phyloP scores from a whole-genome alignment of 1,284 basidiomycete genomes.

The Kwoniella shivajii region DNA sequence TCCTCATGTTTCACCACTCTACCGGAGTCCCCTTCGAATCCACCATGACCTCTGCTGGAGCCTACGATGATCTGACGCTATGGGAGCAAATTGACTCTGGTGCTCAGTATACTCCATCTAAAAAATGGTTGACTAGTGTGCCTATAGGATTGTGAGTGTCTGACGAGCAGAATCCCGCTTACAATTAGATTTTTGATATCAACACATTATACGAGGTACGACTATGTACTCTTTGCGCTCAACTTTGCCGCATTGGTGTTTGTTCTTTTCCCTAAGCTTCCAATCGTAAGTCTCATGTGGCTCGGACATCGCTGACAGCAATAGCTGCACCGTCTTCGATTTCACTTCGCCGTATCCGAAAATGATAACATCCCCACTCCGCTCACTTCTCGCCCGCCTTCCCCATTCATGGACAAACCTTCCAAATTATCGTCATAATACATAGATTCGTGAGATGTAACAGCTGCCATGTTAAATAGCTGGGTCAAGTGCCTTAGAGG shows the following conservation, averaged over 20 bases:
- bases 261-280: constrained; percentile 90
- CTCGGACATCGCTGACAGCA: background rate
- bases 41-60: constrained; percentile 68
- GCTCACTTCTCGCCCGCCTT: constrained; percentile 42
- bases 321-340: constrained; percentile 54
- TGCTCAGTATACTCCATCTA: constrained; percentile 96
- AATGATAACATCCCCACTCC: constrained; percentile 40
- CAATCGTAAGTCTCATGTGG: constrained; percentile 54
- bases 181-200: constrained; percentile 82
- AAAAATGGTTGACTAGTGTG: constrained; percentile 93
- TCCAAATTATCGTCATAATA: constrained; percentile 5
- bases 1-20: constrained; percentile 98
- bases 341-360: constrained; percentile 48
- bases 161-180: background rate
- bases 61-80: constrained; percentile 94
- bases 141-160: constrained; percentile 82
- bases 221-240: constrained; percentile 87
- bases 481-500: no score
- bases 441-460: background rate
- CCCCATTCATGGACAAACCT: constrained; percentile 28
- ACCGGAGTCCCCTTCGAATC: constrained; percentile 95
- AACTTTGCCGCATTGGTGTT: constrained; percentile 85
- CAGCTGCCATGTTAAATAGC: background rate
- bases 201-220: constrained; percentile 96
- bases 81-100: constrained; percentile 99